Evolutionary conservation across 805 yeast species (phyloP), one percentile per base, ranked within the genome.

Genomic region (Lipomyces yamadae): DNA sequence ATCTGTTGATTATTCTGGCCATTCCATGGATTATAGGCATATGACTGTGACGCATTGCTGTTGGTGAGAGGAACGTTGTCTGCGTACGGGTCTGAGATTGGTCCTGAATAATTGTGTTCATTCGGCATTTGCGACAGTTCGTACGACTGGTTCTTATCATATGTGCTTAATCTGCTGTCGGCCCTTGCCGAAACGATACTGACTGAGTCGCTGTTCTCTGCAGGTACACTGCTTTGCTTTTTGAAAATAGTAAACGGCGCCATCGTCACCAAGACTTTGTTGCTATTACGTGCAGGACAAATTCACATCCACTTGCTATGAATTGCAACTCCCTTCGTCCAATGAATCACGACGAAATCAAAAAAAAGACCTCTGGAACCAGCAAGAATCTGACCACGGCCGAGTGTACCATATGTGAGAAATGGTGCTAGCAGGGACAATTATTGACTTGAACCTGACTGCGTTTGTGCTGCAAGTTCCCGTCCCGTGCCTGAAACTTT

Each of bases 41-140:
- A 30, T 5, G 50, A 18, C 24, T 50, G 29, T 18, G 48, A 42
- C 48, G 48, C 48, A 42, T 42, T 7, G 8, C 8, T 11, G 10
- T 62, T 57, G 10, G 64, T 66, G 34, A 67, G 54, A 29, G 69
- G 70, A 48, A 67, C 70, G 24, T 50, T 33, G 60, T 67, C 70
- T 13, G 59, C 70, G 48, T 67, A 67, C 11, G 70, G 69, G 35
- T 67, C 69, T 8, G 52, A 39, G 58, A 59, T 56, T 10, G 65
- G 56, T 11, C 62, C 62, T 18, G 65, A 15, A 32, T 53, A 63
- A 48, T 54, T 63, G 15, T 39, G 18, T 39, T 58, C 62, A 33
- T 58, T 56, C 57, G 63, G 48, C 30, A 66, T 33, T 11, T 58
- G 60, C 24, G 66, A 58, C 1, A 66, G 60, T 45, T 66, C 70